These are phyloP conservation scores for Paragyromitra xinjiangensis DNA, from an alignment of 495 filamentous ascomycete species.

Conservation along the genomic window DNA sequence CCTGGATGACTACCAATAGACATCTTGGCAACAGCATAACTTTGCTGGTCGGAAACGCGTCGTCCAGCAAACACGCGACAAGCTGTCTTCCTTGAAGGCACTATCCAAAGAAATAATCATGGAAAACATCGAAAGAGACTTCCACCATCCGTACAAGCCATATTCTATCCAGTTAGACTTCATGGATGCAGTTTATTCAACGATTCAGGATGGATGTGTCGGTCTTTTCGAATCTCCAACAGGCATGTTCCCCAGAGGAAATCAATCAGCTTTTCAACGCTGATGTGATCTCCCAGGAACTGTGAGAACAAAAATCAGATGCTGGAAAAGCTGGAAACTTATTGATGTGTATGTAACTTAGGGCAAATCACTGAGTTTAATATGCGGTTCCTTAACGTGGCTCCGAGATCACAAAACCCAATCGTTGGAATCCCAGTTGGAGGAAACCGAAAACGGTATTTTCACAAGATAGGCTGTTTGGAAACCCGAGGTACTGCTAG, in stretches of 20 bases:
- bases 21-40: conserved; percentile 13
- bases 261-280: conserved; percentile 16
- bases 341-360: conserved; percentile 57
- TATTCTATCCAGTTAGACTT: conserved; percentile 91
- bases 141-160: conserved; percentile 90
- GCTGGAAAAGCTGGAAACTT: neutral
- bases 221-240: conserved; percentile 96
- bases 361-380: conserved; percentile 97
- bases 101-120: conserved; percentile 28
- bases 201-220: conserved; percentile 79
- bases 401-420: conserved; percentile 82
- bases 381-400: conserved; percentile 94
- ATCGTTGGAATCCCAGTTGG: conserved; percentile 66
- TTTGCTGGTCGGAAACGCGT: conserved; percentile 19
- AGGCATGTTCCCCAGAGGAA: conserved; percentile 61
- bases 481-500: neutral
- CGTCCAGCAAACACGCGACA: conserved; percentile 1
- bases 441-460: conserved; percentile 55
- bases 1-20: neutral
- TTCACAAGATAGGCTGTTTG: neutral
- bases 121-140: conserved; percentile 62
- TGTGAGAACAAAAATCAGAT: conserved; percentile 50
- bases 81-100: neutral
- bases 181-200: conserved; percentile 85
- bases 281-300: conserved; percentile 55